Conservation (phyloP, 2,329 filamentous ascomycete genomes). For the Diaporthe vaccinii region DNA sequence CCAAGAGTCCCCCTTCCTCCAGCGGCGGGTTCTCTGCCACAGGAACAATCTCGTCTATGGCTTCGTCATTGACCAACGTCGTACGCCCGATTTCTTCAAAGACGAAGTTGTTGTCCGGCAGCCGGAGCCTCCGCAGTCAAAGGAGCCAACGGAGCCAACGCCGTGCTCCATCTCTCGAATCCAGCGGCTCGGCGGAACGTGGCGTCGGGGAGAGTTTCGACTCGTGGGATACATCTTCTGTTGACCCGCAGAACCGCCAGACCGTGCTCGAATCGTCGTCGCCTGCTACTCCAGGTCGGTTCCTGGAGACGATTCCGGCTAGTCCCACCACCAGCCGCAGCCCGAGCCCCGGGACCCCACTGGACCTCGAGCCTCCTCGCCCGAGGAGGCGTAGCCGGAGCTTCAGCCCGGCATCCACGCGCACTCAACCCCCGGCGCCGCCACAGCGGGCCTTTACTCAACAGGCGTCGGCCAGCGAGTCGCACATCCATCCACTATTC, state of each 20-base stretch:
- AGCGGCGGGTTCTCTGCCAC: conserved; percentile 59
- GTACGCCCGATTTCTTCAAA: conserved; percentile 70
- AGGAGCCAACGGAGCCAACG: conserved; percentile 43
- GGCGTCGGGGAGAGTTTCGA: conserved; percentile 75
- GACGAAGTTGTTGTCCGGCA: conserved; percentile 64
- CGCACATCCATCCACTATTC: conserved; percentile 84
- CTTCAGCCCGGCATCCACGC: conserved; percentile 60
- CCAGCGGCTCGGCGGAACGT: conserved; percentile 50
- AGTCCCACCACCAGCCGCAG: conserved; percentile 75
- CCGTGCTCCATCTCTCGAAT: conserved; percentile 63
- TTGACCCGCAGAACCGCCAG: conserved; percentile 73
- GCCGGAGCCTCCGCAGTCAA: conserved; percentile 49
- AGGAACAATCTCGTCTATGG: conserved; percentile 62
- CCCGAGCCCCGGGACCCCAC: conserved; percentile 71
- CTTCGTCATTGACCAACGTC: conserved; percentile 61
- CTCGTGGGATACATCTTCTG: conserved; percentile 79
- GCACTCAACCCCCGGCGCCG: conserved; percentile 48
- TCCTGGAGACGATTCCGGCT: conserved; percentile 79
- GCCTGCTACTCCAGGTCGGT: conserved; percentile 58
- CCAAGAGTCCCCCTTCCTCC: conserved; percentile 59
- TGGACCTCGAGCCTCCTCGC: conserved; percentile 69
- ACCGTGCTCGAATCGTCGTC: conserved; percentile 66
- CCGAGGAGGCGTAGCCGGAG: conserved; percentile 60
- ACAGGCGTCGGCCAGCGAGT: conserved; percentile 63
- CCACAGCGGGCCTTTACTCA: conserved; percentile 51